These are phyloP conservation scores for Myrica gale DNA, from an alignment of 306 rosid species.

Conservation along the genomic window DNA sequence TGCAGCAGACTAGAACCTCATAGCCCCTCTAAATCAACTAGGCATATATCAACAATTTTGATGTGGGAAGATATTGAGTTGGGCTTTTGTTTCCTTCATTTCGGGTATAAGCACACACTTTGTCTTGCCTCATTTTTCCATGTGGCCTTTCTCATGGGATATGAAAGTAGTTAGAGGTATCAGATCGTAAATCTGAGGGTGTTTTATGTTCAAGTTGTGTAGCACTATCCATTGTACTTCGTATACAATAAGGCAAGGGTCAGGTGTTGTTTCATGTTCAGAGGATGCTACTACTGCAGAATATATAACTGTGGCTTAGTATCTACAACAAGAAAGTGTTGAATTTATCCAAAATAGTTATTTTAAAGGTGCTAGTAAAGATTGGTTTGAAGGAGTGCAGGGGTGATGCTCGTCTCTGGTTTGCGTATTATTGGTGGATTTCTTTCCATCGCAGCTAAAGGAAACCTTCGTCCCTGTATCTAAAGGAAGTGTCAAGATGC, in stretches of 20 bases:
- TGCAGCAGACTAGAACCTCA: slow-evolving; percentile 52
- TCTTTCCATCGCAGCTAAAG: background rate
- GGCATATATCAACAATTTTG: slow-evolving; percentile 7
- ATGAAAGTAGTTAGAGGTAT: no score
- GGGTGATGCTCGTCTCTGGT: background rate
- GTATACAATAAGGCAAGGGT: background rate
- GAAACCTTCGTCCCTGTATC: no score
- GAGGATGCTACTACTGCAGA: background rate
- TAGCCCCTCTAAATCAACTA: slow-evolving; percentile 31
- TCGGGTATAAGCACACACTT: background rate
- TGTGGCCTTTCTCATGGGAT: no score
- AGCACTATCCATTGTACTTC: no score
- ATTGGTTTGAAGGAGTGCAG: background rate
- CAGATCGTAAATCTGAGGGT: no score
- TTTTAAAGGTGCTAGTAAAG: background rate
- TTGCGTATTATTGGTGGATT: no score
- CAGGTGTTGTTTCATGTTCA: background rate
- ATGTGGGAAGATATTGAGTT: background rate
- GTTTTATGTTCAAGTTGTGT: no score
- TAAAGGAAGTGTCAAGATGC: no score
- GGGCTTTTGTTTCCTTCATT: background rate
- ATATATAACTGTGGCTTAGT: background rate
- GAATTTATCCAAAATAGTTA: background rate
- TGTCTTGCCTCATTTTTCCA: background rate
- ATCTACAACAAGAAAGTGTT: background rate